These are phyloP conservation scores for Corrigiola litoralis DNA, from an alignment of 179 eudicot species.

Conservation along the genomic window DNA sequence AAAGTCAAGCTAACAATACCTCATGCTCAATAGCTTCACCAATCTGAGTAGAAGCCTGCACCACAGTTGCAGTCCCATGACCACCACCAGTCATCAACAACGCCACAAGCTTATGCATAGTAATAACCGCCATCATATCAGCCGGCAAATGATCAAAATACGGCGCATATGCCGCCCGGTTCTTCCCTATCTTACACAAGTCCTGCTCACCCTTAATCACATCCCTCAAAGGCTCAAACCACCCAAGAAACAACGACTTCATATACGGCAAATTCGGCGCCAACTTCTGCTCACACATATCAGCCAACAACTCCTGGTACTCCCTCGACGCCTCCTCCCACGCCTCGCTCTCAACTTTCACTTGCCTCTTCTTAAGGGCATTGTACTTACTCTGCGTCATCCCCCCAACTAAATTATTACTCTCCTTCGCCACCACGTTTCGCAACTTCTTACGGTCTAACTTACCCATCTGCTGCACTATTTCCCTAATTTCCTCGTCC, in stretches of 20 bases:
- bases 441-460: slow-evolving; percentile 19
- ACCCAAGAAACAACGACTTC: slow-evolving; percentile 84
- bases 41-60: slow-evolving; percentile 57
- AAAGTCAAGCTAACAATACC: slow-evolving; percentile 38
- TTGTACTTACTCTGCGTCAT: slow-evolving; percentile 48
- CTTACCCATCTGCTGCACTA: slow-evolving; percentile 41
- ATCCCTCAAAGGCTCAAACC: slow-evolving; percentile 86
- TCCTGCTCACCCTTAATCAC: slow-evolving; percentile 73
- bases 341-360: slow-evolving; percentile 80
- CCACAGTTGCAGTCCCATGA: slow-evolving; percentile 59
- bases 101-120: slow-evolving; percentile 91
- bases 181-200: slow-evolving; percentile 42
- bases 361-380: slow-evolving; percentile 58
- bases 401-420: slow-evolving; percentile 25
- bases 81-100: slow-evolving; percentile 78
- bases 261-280: slow-evolving; percentile 92
- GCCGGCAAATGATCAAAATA: slow-evolving; percentile 71
- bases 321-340: slow-evolving; percentile 89
- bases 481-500: slow-evolving; percentile 63
- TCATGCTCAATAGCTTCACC: slow-evolving; percentile 98
- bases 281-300: slow-evolving; percentile 86
- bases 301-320: slow-evolving; percentile 69
- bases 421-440: neutral
- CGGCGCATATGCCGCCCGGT: slow-evolving; percentile 39
- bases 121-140: slow-evolving; percentile 91